A percentile compares a stretch with the other conserved stretches of the same genome.
These are phyloP conservation scores for Kurtzmaniella quercitrusa DNA, from an alignment of 1,139 yeast genomes.

Conservation along the genomic window DNA sequence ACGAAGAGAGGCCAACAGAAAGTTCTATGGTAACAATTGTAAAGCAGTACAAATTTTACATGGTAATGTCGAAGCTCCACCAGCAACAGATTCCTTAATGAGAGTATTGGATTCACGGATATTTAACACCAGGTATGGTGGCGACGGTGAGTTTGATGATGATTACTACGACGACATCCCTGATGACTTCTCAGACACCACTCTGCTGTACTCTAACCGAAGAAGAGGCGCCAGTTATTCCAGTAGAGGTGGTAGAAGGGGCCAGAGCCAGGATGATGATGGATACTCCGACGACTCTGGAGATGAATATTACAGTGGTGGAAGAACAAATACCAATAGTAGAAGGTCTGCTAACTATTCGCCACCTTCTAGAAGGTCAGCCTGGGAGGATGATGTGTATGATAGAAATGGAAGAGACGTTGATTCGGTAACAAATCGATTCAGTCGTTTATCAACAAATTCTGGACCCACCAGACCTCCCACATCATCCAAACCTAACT, in stretches of 20 bases:
- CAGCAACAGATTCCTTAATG: conserved; percentile 87
- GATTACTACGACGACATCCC: conserved; percentile 74
- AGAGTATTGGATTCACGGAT: conserved; percentile 83
- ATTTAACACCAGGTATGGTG: conserved; percentile 55
- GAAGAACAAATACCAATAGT: conserved; percentile 13
- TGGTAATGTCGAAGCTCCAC: conserved; percentile 89
- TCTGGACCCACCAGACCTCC: conserved; percentile 34
- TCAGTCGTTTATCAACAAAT: conserved; percentile 22
- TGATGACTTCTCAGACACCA: conserved; percentile 50
- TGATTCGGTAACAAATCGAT: conserved; percentile 30
- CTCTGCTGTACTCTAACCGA: conserved; percentile 31
- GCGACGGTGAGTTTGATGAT: conserved; percentile 54
- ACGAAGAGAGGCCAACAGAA: conserved; percentile 94
- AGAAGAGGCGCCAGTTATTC: conserved; percentile 21
- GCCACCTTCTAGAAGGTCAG: conserved; percentile 25
- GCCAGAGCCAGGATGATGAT: conserved; percentile 37
- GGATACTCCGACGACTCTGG: conserved; percentile 39
- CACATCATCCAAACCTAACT: conserved; percentile 49
- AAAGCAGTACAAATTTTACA: conserved; percentile 79
- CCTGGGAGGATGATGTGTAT: conserved; percentile 85
- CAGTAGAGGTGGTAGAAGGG: conserved; percentile 20
- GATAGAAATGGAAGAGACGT: conserved; percentile 45
- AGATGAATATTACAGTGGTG: conserved; percentile 14
- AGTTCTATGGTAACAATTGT: conserved; percentile 84
- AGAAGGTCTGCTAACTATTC: conserved; percentile 14